Evolutionary conservation across 2,329 filamentous ascomycete species (phyloP).

Genomic region (Neopestalotiopsis clavispora): DNA sequence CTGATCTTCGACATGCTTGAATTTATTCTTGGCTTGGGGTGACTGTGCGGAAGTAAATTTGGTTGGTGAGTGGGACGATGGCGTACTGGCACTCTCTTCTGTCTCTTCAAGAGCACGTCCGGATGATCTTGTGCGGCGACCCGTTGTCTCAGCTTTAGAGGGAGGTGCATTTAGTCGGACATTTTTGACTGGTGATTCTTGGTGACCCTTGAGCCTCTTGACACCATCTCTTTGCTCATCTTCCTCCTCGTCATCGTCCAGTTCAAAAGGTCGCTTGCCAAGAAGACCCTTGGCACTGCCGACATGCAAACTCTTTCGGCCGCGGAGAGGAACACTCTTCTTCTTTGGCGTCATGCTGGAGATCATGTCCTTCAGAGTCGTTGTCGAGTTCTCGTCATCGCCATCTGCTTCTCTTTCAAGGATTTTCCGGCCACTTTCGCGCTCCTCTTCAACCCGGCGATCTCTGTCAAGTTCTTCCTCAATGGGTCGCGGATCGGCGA

Average conservation of each 20-base stretch:
- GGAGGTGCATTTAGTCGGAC: conserved; percentile 72
- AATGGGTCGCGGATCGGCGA: conserved; percentile 68
- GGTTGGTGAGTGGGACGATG: conserved; percentile 52
- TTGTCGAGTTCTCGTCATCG: conserved; percentile 65
- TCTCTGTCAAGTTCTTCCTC: conserved; percentile 69
- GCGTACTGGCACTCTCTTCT: conserved; percentile 40
- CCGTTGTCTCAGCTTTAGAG: conserved; percentile 68
- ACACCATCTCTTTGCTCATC: conserved; percentile 63
- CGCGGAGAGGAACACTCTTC: conserved; percentile 52
- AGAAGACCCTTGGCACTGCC: conserved; percentile 75
- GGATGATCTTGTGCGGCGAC: conserved; percentile 57
- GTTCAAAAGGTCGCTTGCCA: conserved; percentile 74
- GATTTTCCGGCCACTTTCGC: conserved; percentile 62
- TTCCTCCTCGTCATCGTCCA: conserved; percentile 69
- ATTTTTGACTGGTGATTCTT: conserved; percentile 79
- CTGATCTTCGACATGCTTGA: conserved; percentile 56
- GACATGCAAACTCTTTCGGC: conserved; percentile 77
- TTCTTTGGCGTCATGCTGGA: conserved; percentile 79
- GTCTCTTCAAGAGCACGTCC: conserved; percentile 51
- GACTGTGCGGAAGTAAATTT: conserved; percentile 54
- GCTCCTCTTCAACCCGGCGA: conserved; percentile 62
- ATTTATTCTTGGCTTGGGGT: conserved; percentile 60
- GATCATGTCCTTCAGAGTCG: conserved; percentile 78
- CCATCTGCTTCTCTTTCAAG: conserved; percentile 57
- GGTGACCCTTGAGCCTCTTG: conserved; percentile 73